Evolutionary conservation across 2,329 filamentous ascomycete genomes (phyloP), one percentile per base, ranked within the genome.

Genomic region (Lachnellula willkommii): DNA sequence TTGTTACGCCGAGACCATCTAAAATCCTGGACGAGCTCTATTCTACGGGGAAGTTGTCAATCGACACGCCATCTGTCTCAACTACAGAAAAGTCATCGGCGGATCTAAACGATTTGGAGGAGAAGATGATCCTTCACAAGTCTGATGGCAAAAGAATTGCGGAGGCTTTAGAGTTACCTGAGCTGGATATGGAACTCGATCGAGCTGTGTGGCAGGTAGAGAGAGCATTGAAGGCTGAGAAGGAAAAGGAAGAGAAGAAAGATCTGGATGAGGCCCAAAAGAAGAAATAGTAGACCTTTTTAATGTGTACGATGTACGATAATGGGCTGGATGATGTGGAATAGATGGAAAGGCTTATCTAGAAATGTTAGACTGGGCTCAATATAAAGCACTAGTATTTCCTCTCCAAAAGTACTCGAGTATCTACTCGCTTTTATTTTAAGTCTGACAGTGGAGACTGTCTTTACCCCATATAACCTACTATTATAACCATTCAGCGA

Each of bases 1-100:
- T 94, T 28, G 76, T 95, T 40, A 78, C 77, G 2, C 76, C 83
- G 0, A 77, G 78, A 14, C 85, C 90, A 0, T 90, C 87, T 0
- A 74, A 80, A 14, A 75, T 81, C 6, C 79, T 99, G 47, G 88
- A 96, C 69, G 75, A 83, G 50, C 77, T 95, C 50, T 99, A 97
- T 70, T 53, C 67, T 4, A 64, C 58, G 24, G 63, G 61, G 14
- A 62, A 63, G 20, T 49, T 51, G 43, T 61, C 62, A 9, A 63
- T 63, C 36, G 50, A 60, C 9, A 22, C 37, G 7, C 17, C 47
- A 11, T 36, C 47, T 35, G n/a, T 20, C n/a, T 9, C 35, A 24
- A 39, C 28, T 17, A 36, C 47, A 32, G 49, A 52, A 17, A 59
- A 57, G 46, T 43, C 43, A 15, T 43, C 47, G 48, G 53, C 46